Evolutionary conservation across 2,329 filamentous ascomycete species (phyloP).

Genomic region (Diaporthe citrichinensis): DNA sequence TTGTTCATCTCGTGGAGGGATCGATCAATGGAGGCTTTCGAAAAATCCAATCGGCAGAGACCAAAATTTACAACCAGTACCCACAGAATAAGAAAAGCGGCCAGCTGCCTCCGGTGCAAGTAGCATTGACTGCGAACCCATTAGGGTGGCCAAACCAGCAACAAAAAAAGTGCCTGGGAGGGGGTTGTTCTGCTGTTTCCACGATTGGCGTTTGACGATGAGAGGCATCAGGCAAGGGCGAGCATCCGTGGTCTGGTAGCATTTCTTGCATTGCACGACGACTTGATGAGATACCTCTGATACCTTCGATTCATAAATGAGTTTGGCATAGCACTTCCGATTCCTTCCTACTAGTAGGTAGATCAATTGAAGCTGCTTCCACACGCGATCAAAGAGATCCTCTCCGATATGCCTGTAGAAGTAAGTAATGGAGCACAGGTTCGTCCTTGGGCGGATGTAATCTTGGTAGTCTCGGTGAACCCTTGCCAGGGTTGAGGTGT

Average conservation of each 20-base stretch:
- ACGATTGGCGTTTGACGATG: slow-evolving; percentile 37
- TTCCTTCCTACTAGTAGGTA: slow-evolving; percentile 24
- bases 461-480: background rate
- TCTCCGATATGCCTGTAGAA: background rate
- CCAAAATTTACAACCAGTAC: slow-evolving; percentile 27
- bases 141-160: background rate
- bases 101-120: slow-evolving; percentile 30
- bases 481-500: background rate
- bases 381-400: background rate
- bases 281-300: slow-evolving; percentile 43
- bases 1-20: slow-evolving; percentile 34
- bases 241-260: slow-evolving; percentile 41
- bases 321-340: slow-evolving; percentile 19
- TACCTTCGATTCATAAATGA: slow-evolving; percentile 39
- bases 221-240: slow-evolving; percentile 33
- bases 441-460: background rate
- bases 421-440: background rate
- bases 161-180: background rate
- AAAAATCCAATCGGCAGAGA: slow-evolving; percentile 27
- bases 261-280: slow-evolving; percentile 40
- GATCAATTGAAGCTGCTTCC: slow-evolving; percentile 28
- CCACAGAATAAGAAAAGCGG: slow-evolving; percentile 32
- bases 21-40: slow-evolving; percentile 36
- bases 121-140: slow-evolving; percentile 41
- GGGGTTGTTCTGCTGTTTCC: slow-evolving; percentile 24